Base-by-base conservation (phyloP, 805 yeast species). In the Pichia occidentalis region DNA sequence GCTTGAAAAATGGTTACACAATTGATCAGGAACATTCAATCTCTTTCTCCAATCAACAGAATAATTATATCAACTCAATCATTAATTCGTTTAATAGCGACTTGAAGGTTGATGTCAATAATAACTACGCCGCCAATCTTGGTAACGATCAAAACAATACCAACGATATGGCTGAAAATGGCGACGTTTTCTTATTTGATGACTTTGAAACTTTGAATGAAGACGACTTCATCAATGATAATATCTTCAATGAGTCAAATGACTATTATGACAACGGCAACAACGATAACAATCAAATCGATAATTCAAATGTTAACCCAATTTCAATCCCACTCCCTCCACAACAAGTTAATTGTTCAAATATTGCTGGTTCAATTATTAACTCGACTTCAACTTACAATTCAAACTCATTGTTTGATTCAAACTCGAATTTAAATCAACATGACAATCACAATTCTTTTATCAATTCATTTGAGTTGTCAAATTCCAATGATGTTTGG, bases 11-110 rank as follows among this genome's bases (percentile, higher is more conserved):
- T 37, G 77, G 77, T 12, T 64, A 68, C 40, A 67, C 68, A 5
- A 49, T 66, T 16, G 74, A 70, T 49, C 75, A 71, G 42, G 71
- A 68, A 46, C 63, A 59, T 47, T 58, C 51, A 32, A 37, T 54
- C 28, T 55, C 51, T 24, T 41, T 53, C 16, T 31, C 51, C 14
- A 37, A 43, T 19, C 43, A 45, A 29, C 40, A 44, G 37, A 30
- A 34, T 20, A 25, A 38, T 25, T 39, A 34, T 24, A 34, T 45
- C 22, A 32, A 41, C 26, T 44, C 39, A 23, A 35, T 40, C 27
- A 24, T 40, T 31, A 26, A 41, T 23, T 25, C 38, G 10, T 16
- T 40, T 21, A 24, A 45, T 31, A 50, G 48, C 27, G 45, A 46
- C 29, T 30, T 37, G 20, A 11, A 13, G 7, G 16, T 19, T 12